Conservation (phyloP, 1,284 basidiomycete genomes). For the Inonotus obliquus region DNA sequence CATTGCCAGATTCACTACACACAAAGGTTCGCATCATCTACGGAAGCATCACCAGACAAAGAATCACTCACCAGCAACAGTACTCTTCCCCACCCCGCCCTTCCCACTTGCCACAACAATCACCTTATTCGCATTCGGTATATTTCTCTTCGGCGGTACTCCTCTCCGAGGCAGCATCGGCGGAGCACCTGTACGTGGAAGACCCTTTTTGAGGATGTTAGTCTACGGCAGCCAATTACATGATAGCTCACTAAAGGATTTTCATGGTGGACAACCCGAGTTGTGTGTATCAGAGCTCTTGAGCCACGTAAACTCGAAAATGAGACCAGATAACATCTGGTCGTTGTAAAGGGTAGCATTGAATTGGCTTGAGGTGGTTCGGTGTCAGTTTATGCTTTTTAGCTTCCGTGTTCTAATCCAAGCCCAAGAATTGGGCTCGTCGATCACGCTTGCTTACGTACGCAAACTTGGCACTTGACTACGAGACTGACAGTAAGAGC, state of each 20-base stretch:
- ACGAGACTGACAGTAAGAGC: too few relatives aligned
- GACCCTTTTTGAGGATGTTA: constrained; percentile 37
- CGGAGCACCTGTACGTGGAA: constrained; percentile 40
- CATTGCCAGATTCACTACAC: constrained; percentile 78
- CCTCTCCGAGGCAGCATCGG: constrained; percentile 64
- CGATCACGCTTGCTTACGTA: too few relatives aligned
- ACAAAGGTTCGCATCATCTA: not conserved
- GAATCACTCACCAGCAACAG: constrained; percentile 68
- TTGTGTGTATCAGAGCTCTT: not conserved
- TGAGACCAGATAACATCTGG: not conserved
- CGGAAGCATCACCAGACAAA: not conserved
- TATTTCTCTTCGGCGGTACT: constrained; percentile 48
- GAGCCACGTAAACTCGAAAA: not conserved
- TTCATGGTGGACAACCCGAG: constrained; percentile 30
- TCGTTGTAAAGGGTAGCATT: not conserved
- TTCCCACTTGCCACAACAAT: constrained; percentile 92
- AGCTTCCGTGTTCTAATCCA: too few relatives aligned
- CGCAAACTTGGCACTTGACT: too few relatives aligned
- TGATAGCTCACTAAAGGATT: constrained; percentile 38
- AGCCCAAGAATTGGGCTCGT: too few relatives aligned
- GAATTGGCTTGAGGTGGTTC: not conserved
- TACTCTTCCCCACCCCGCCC: constrained; percentile 97
- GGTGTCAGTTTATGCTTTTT: not conserved
- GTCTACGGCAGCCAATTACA: not conserved
- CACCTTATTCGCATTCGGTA: constrained; percentile 68